Percentiles rank a stretch among this genome's conserved stretches.
Conservation (phyloP, 2,329 filamentous ascomycete species). For the Ophiocordyceps robertsii region DNA sequence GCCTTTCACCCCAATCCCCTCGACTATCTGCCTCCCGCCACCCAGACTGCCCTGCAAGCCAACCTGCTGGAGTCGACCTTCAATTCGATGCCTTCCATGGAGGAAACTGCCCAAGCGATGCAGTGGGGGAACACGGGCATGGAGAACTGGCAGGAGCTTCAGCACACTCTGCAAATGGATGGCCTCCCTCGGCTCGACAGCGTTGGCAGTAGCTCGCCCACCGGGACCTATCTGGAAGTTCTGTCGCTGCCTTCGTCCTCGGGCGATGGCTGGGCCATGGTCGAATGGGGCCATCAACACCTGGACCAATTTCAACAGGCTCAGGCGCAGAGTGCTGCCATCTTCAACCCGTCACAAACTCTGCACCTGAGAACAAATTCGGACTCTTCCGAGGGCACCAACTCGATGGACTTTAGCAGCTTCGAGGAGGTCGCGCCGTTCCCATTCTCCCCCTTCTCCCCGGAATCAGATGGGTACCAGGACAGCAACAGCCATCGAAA, state of each 20-base stretch:
- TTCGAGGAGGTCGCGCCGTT: constrained; percentile 66
- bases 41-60: constrained; percentile 49
- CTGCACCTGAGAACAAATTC: constrained; percentile 79
- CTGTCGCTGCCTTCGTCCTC: constrained; percentile 69
- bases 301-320: constrained; percentile 43
- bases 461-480: constrained; percentile 61
- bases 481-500: constrained; percentile 48
- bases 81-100: constrained; percentile 40
- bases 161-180: constrained; percentile 44
- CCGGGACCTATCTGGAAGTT: constrained; percentile 61
- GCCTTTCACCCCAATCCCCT: constrained; percentile 41
- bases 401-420: constrained; percentile 57
- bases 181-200: constrained; percentile 24
- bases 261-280: constrained; percentile 76
- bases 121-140: constrained; percentile 49
- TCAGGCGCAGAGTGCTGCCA: constrained; percentile 45
- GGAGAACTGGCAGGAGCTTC: constrained; percentile 71
- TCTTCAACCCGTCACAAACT: constrained; percentile 87
- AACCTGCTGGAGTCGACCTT: constrained; percentile 53
- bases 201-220: constrained; percentile 31
- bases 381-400: constrained; percentile 64
- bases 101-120: constrained; percentile 39
- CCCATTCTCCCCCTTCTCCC: constrained; percentile 69
- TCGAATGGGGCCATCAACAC: constrained; percentile 62
- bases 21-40: constrained; percentile 48